Evolutionary conservation across 2,329 filamentous ascomycete genomes (phyloP).

Genomic region (Colletotrichum plurivorum): DNA sequence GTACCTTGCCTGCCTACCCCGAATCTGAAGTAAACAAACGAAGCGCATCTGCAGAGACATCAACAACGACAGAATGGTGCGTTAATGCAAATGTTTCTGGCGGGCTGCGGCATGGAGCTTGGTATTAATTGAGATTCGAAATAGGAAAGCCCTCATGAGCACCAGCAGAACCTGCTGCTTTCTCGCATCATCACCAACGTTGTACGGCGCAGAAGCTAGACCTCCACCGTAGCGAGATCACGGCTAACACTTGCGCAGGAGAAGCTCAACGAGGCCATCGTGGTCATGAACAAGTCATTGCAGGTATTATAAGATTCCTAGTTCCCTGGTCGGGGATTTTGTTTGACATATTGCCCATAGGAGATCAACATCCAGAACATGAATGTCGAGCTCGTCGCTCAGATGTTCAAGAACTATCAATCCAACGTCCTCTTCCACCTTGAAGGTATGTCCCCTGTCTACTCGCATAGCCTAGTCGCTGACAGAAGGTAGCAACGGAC

Average conservation of each 20-base stretch:
- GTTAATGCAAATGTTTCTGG: not conserved
- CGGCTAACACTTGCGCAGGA: constrained; percentile 70
- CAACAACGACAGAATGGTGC: constrained; percentile 36
- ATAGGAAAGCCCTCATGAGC: constrained; percentile 95
- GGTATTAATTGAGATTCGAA: not conserved
- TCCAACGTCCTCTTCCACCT: constrained; percentile 97
- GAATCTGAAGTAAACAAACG: constrained; percentile 33
- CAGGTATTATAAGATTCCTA: constrained; percentile 67
- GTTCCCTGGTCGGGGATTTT: not conserved
- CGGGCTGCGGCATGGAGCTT: not conserved
- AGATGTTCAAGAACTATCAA: constrained; percentile 99
- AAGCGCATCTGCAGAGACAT: not conserved
- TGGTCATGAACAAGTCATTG: constrained; percentile 92
- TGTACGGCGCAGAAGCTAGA: constrained; percentile 68
- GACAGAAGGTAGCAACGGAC: constrained; percentile 29
- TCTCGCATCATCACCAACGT: constrained; percentile 98
- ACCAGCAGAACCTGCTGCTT: constrained; percentile 93
- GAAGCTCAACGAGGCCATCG: constrained; percentile 95
- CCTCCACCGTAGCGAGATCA: not conserved
- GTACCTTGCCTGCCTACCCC: too few relatives aligned
- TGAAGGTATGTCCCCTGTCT: constrained; percentile 75
- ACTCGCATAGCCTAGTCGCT: not conserved
- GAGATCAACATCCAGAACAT: constrained; percentile 99
- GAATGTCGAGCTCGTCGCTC: constrained; percentile 97
- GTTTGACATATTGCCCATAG: constrained; percentile 57